Evolutionary conservation across 495 filamentous ascomycete species (phyloP).

Genomic region (Penicillium argentinense): DNA sequence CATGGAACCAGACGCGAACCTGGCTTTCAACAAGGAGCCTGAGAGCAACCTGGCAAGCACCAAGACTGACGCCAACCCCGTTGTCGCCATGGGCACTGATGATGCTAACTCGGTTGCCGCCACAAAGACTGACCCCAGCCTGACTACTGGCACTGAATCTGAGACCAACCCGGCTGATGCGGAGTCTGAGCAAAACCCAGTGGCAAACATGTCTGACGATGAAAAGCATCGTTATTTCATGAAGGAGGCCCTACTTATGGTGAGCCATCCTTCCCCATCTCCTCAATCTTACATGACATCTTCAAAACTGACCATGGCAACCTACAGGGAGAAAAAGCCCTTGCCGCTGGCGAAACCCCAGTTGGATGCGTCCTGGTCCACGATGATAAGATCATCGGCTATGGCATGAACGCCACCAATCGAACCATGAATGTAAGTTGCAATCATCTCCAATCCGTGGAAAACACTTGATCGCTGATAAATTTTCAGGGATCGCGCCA

Average conservation of each 20-base stretch:
- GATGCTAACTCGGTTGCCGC: no score
- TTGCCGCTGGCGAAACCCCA: slow-evolving; percentile 84
- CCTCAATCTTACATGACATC: background rate
- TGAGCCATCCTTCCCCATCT: slow-evolving; percentile 24
- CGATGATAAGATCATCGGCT: slow-evolving; percentile 69
- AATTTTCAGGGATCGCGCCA: slow-evolving; percentile 76
- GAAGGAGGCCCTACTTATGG: slow-evolving; percentile 69
- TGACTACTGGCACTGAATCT: no score
- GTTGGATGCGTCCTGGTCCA: slow-evolving; percentile 94
- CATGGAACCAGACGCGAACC: no score
- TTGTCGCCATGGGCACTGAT: no score
- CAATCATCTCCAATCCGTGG: background rate
- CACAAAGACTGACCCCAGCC: no score
- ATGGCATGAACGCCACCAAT: slow-evolving; percentile 96
- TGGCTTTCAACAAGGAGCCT: no score
- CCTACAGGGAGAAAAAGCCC: slow-evolving; percentile 70
- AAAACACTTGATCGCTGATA: background rate
- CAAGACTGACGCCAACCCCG: no score
- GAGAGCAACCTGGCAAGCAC: no score
- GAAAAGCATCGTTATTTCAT: slow-evolving; percentile 60
- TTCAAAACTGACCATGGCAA: no score
- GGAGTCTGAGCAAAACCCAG: no score
- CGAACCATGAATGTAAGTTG: slow-evolving; percentile 66
- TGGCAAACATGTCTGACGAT: slow-evolving; percentile 13
- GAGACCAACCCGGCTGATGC: no score